phyloP scores from a whole-genome alignment of 139 green algal genomes.

The Micractinium sp. region DNA sequence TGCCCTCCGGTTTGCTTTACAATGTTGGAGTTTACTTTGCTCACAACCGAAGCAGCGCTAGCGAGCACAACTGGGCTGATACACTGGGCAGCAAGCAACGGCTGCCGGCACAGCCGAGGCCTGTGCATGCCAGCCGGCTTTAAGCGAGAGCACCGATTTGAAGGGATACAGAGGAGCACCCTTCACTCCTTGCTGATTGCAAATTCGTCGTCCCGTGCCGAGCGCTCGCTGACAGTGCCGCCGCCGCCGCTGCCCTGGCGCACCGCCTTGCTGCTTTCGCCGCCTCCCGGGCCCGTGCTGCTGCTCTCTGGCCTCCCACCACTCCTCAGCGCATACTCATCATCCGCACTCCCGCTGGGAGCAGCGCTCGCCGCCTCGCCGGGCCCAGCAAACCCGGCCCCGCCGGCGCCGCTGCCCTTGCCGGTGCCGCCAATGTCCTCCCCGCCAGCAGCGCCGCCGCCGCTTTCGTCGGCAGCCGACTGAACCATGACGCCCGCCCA shows the following conservation, averaged over 20 bases:
- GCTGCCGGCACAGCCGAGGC: too few species aligned
- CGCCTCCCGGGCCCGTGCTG: neutral
- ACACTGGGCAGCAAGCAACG: too few species aligned
- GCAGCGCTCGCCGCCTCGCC: neutral
- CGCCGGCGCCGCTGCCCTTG: slow-evolving; percentile 16
- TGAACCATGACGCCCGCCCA: slow-evolving; percentile 28
- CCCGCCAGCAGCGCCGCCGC: neutral
- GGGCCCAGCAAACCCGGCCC: neutral
- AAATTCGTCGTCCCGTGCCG: slow-evolving; percentile 1
- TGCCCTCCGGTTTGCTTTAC: too few species aligned
- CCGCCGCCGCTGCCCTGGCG: neutral
- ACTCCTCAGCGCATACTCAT: too few species aligned
- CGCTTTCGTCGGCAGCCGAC: neutral
- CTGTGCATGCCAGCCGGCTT: too few species aligned
- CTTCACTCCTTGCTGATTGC: neutral
- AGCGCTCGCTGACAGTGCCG: neutral
- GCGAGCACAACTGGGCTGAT: too few species aligned
- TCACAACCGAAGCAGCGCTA: too few species aligned
- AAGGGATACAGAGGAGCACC: too few species aligned
- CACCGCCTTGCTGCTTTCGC: neutral
- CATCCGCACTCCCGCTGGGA: too few species aligned
- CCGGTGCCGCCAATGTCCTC: neutral
- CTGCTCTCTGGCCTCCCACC: too few species aligned
- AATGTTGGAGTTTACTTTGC: too few species aligned
- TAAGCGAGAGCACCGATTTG: too few species aligned